Base-by-base conservation (phyloP, 2,329 filamentous ascomycete species). In the Apiospora phragmitis region DNA sequence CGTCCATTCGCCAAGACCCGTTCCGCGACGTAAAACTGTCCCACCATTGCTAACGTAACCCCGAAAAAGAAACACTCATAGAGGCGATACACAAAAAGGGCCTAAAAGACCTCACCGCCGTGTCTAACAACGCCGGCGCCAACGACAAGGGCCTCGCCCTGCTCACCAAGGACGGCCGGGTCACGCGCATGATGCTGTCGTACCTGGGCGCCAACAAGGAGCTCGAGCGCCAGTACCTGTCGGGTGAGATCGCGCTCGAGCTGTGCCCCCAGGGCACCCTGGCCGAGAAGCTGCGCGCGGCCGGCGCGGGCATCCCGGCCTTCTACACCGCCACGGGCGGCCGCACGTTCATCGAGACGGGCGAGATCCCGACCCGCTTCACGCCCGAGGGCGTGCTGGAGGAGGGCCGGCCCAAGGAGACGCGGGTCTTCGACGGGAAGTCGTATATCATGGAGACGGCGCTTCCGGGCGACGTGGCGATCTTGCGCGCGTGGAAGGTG, bases 101-200 rank as follows among this genome's bases (percentile, higher is more conserved):
- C 7, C 83, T 84, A 6, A 87, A 90, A 5, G 85, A 89, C 1
- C 85, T 95, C 41, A 94, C 92, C 0, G 92, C 92, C 26, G 91
- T 95, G 1, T 94, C 92, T 68, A 95, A 95, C 79, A 95, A 95
- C 78, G 93, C 93, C 9, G 93, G 93, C 35, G 86, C 90, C 41
- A 45, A 67, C n/a, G 89, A 90, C 38, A 89, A 87, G 5, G 93
- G 93, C 1, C 83, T 95, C 21, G 90, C 92, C 1, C 87, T 89
- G 11, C 86, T 95, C 41, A 88, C 92, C 0, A 87, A 90, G 69
- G 88, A 90, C 0, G 92, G 92, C 16, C 92, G 94, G 76, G 85
- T 95, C 49, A 86, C 89, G 72, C 90, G 92, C 71, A 88, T 95
- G 79, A 90, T 94, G 72, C 85, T 93, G 29, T 93, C 91, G 6